A percentile compares a stretch with the other conserved stretches of the same genome.
Evolutionary conservation across 768 basidiomycete genomes (phyloP).

Genomic region (Leucogyrophana mollusca): DNA sequence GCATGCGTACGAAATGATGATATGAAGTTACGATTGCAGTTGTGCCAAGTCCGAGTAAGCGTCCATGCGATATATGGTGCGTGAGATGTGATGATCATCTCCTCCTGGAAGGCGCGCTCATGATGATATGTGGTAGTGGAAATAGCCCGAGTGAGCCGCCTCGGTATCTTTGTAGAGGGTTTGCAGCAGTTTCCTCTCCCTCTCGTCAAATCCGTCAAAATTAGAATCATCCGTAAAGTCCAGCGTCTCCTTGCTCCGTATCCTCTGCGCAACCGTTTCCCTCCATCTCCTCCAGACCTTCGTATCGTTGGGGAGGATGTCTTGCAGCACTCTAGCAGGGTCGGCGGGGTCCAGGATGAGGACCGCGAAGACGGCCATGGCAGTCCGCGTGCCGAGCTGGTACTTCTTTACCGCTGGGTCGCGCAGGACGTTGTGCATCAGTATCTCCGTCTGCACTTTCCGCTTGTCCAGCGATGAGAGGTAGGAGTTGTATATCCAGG

Average conservation of each 20-base stretch:
- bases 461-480: constrained; percentile 30
- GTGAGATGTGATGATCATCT: no score
- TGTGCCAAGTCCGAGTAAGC: no score
- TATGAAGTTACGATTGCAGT: no score
- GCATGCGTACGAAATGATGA: no score
- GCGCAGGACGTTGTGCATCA: constrained; percentile 2
- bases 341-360: neutral
- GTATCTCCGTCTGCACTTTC: constrained; percentile 16
- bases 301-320: neutral
- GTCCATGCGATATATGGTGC: no score
- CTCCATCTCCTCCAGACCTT: neutral
- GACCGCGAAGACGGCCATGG: constrained; percentile 2
- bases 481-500: constrained; percentile 31
- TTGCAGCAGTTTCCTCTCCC: neutral
- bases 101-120: no score
- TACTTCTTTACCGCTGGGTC: neutral
- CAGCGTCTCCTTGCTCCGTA: no score
- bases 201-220: neutral
- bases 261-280: neutral
- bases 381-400: neutral
- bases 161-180: neutral
- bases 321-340: neutral
- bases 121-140: no score
- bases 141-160: neutral
- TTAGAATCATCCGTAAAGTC: neutral